A percentile compares a stretch with the other conserved stretches of the same genome.
phyloP scores from a whole-genome alignment of 768 basidiomycete species.

The Rhodocollybia butyracea region DNA sequence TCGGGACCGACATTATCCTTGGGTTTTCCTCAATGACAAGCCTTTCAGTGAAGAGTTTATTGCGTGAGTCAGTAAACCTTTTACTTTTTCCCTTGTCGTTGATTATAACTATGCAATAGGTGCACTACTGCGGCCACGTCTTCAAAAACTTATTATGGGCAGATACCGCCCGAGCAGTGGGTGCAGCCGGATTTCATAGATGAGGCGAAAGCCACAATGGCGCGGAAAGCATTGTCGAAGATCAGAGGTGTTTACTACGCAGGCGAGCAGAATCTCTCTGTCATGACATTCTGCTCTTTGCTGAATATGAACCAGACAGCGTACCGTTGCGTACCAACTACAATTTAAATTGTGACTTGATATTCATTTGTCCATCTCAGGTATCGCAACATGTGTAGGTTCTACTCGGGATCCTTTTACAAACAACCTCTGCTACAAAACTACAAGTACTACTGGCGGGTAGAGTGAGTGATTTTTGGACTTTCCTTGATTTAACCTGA shows the following conservation, averaged over 20 bases:
- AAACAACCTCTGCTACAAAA: conserved; percentile 46
- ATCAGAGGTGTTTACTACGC: neutral
- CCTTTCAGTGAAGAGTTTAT: conserved; percentile 1
- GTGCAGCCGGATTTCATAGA: conserved; percentile 4
- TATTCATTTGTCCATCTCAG: neutral
- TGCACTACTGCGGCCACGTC: conserved; percentile 2
- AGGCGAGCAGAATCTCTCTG: neutral
- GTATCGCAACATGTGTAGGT: conserved; percentile 1
- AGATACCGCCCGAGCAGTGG: conserved; percentile 4
- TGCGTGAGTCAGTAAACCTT: too few relatives aligned
- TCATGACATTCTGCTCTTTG: neutral
- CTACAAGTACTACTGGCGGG: conserved; percentile 62
- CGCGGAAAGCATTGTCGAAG: neutral
- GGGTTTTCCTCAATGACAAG: conserved; percentile 4
- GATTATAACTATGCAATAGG: neutral
- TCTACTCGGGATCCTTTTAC: conserved; percentile 41
- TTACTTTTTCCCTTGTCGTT: too few relatives aligned
- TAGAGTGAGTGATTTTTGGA: conserved; percentile 35
- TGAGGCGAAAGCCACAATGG: neutral
- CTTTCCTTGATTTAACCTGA: neutral
- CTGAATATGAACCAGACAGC: neutral
- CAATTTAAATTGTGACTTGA: neutral
- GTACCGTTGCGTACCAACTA: neutral
- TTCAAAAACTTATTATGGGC: neutral
- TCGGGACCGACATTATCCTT: conserved; percentile 4